These are phyloP conservation scores for Eutrema heterophyllum DNA, from an alignment of 345 rosid species.

Conservation along the genomic window DNA sequence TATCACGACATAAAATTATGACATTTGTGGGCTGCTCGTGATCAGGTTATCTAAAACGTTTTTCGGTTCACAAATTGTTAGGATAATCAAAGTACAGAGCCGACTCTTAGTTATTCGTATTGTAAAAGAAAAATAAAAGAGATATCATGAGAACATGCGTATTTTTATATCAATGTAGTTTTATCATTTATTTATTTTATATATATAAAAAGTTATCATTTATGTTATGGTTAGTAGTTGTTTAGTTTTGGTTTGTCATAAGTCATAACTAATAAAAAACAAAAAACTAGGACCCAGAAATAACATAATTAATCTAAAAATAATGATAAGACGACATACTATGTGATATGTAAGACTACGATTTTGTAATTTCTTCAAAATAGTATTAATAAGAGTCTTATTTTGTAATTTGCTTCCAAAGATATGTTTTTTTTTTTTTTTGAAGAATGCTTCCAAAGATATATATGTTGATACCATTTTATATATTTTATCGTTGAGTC, in stretches of 20 bases:
- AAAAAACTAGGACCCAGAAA: not conserved
- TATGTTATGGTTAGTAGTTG: not conserved
- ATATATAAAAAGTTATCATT: not conserved
- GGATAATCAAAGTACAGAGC: not conserved
- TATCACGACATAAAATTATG: not conserved
- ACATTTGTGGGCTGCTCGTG: conserved; percentile 2
- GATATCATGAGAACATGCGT: not conserved
- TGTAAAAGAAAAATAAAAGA: not conserved
- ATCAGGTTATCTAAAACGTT: not conserved
- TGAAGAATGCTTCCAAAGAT: no score
- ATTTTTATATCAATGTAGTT: not conserved
- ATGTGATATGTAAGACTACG: not conserved
- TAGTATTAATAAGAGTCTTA: not conserved
- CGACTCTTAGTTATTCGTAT: not conserved
- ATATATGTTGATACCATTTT: not conserved
- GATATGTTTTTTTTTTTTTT: no score
- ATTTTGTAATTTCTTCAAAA: not conserved
- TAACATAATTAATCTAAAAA: not conserved
- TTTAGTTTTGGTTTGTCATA: not conserved
- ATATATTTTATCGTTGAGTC: not conserved
- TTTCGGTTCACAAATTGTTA: not conserved
- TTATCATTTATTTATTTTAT: no score
- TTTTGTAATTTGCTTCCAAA: not conserved
- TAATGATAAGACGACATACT: not conserved
- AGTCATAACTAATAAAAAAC: not conserved